Evolutionary conservation across 768 basidiomycete genomes (phyloP), one percentile per base, ranked within the genome.

Genomic region (Suillus variegatus): DNA sequence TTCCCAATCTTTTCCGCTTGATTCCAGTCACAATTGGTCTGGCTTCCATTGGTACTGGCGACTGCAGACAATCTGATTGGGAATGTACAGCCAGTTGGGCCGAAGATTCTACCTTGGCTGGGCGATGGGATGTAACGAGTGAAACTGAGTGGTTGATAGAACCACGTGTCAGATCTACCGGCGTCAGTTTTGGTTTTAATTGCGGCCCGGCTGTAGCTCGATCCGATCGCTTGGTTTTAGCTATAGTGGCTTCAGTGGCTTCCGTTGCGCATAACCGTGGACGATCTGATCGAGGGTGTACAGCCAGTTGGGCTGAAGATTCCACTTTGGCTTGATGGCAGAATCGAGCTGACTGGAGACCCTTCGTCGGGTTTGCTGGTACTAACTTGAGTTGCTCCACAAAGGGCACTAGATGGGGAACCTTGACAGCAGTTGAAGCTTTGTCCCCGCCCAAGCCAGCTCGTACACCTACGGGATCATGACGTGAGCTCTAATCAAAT

Each of bases 1-100:
- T 88, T 0, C 89, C 89, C 61, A 90, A 76, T 52, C 87, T 80
- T 65, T 87, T 80, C 64, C 88, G 81, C 69, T 89, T 90, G 20
- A 73, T 74, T 38, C 82, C 82, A 57, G 64, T 63, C 28, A 43
- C 35, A 60, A 16, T 28, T 28, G 57, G 25, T 41, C 10, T 16
- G 25, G 18, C 25, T 14, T 60, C 58, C 25, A 3, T 8, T 32
- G 25, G 7, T 10, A 43, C 16, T 14, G n/a, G 32, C 10, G 16
- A 41, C 57, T 58, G 57, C 18, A 18, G 16, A 28, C 25, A 38
- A 60, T n/a, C 46, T 22, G 61, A 62, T 62, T 54, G 62, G 41
- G 14, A 60, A 5, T 61, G 22, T 16, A 35, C 41, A 22, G 32
- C 40, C 28, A 16, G 22, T 36, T 28, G 62, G 4, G 38, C 38